phyloP scores from a whole-genome alignment of 1,284 basidiomycete species.

The Ceratobasidium sp. region DNA sequence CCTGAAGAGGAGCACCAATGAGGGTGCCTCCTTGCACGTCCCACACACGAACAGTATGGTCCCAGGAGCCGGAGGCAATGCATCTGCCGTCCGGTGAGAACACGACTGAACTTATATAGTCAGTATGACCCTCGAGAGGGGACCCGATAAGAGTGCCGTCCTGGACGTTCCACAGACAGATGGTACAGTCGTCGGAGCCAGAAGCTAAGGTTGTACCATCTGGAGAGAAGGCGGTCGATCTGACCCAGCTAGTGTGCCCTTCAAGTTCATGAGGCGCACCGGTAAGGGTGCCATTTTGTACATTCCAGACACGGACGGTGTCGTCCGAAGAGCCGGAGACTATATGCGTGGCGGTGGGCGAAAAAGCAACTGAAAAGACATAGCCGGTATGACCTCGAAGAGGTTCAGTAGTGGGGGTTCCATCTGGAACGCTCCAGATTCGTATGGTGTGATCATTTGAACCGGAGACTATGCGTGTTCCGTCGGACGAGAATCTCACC shows the following conservation, averaged over 20 bases:
- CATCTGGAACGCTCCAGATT: conserved; percentile 5
- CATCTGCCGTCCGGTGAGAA: background rate
- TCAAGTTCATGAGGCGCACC: too few species aligned
- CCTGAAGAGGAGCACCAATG: background rate
- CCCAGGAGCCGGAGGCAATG: background rate
- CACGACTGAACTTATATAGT: background rate
- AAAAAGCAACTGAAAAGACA: too few species aligned
- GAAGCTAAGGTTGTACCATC: background rate
- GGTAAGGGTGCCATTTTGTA: too few species aligned
- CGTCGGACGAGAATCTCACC: conserved; percentile 49
- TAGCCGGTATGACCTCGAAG: too few species aligned
- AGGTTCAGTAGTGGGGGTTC: background rate
- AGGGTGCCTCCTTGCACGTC: background rate
- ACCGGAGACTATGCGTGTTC: background rate
- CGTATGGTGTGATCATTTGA: too few species aligned
- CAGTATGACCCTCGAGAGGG: background rate
- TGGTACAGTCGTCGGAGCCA: background rate
- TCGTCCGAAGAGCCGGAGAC: too few species aligned
- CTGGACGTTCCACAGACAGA: background rate
- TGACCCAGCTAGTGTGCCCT: too few species aligned
- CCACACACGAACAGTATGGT: background rate
- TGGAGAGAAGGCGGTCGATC: background rate
- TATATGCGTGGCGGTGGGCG: too few species aligned
- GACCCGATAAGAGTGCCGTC: background rate
- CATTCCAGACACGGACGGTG: too few species aligned